phyloP scores from a whole-genome alignment of 495 filamentous ascomycete species.

The Neurospora sp. region DNA sequence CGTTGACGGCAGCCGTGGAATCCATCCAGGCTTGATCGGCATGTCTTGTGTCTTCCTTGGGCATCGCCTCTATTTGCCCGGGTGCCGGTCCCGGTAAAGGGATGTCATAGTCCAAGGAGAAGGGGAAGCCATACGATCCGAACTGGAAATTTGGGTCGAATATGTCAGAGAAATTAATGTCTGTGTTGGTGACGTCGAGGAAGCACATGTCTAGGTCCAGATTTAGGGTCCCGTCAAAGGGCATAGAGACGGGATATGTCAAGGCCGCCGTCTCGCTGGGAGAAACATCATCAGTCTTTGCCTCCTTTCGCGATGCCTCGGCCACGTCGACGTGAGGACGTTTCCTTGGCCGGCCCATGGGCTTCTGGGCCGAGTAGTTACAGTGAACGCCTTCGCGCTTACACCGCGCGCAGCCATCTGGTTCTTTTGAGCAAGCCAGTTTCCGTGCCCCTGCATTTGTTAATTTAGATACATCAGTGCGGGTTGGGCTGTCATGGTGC shows the following conservation, averaged over 20 bases:
- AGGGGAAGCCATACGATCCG: neutral
- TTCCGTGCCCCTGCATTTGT: constrained; percentile 42
- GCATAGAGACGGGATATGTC: neutral
- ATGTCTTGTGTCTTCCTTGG: neutral
- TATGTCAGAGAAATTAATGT: constrained; percentile 24
- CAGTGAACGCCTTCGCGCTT: constrained; percentile 42
- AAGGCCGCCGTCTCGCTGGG: neutral
- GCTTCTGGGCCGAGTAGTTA: constrained; percentile 50
- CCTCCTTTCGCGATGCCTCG: neutral
- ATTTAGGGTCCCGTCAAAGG: constrained; percentile 14
- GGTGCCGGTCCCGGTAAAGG: neutral
- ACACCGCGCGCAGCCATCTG: constrained; percentile 46
- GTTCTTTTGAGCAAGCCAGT: constrained; percentile 50
- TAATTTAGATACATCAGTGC: constrained; percentile 12
- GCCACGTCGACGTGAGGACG: constrained; percentile 31
- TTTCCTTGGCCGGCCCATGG: constrained; percentile 53
- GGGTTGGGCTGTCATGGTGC: neutral
- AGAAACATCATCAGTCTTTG: neutral
- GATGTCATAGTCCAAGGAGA: neutral
- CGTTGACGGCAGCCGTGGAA: neutral
- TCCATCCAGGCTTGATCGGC: neutral
- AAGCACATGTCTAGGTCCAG: constrained; percentile 27
- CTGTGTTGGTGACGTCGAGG: constrained; percentile 18
- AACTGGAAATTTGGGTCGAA: constrained; percentile 8
- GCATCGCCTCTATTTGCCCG: neutral